Percentiles rank a stretch among this genome's conserved stretches.
These are phyloP conservation scores for Platanthera zijinensis DNA, from an alignment of 106 monocot species.

Conservation along the genomic window DNA sequence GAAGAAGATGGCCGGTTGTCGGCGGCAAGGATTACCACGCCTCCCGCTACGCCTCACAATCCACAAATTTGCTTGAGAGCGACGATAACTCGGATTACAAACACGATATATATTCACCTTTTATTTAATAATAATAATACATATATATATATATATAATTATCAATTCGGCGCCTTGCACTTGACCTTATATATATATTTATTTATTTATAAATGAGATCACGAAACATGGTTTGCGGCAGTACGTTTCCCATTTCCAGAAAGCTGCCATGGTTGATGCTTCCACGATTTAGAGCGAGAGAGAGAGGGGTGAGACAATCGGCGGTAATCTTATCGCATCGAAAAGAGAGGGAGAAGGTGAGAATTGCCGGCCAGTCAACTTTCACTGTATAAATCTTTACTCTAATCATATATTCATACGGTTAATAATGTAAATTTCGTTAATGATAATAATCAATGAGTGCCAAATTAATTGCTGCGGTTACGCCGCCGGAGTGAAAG, in stretches of 20 bases:
- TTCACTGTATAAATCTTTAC: background rate
- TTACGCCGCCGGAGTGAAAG: conserved; percentile 6
- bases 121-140: background rate
- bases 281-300: background rate
- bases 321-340: background rate
- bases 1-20: background rate
- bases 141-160: background rate
- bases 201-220: background rate
- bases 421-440: background rate
- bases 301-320: background rate
- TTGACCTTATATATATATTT: background rate
- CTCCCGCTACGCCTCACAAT: conserved; percentile 5
- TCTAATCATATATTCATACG: background rate
- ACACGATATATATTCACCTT: background rate
- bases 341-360: background rate
- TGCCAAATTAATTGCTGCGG: background rate
- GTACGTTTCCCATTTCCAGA: background rate
- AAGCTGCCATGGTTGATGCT: background rate
- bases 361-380: background rate
- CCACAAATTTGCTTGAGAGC: conserved; percentile 6
- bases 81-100: conserved; percentile 1
- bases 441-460: too few relatives aligned
- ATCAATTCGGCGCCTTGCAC: background rate
- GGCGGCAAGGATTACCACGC: conserved; percentile 5
- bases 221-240: background rate